Percentiles rank a stretch among this genome's conserved stretches.
Conservation (phyloP, 495 filamentous ascomycete genomes). For the Hypoxylon perforatum region DNA sequence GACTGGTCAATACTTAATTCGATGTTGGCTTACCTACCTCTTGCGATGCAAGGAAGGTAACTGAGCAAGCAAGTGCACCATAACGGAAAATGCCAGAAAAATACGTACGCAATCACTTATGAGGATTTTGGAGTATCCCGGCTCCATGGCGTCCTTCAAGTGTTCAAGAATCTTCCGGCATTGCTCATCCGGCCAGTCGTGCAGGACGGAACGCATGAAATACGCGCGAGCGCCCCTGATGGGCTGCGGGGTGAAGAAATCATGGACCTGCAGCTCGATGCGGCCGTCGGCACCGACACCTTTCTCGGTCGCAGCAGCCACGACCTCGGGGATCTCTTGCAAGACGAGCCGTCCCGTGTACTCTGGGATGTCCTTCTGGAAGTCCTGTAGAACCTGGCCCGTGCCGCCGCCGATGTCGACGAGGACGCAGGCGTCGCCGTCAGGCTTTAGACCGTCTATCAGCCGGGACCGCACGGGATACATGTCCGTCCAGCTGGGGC, state of each 20-base stretch:
- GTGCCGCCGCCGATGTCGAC: conserved; percentile 61
- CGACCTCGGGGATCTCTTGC: conserved; percentile 48
- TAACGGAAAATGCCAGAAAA: no score
- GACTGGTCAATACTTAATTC: no score
- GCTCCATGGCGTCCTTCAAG: conserved; percentile 55
- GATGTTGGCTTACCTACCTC: conserved; percentile 62
- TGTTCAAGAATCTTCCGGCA: conserved; percentile 50
- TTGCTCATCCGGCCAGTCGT: conserved; percentile 61
- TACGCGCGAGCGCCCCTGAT: conserved; percentile 52
- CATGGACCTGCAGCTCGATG: conserved; percentile 39
- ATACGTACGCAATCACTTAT: no score
- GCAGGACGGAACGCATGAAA: conserved; percentile 55
- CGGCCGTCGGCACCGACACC: conserved; percentile 9
- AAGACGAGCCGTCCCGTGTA: conserved; percentile 43
- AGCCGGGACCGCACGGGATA: conserved; percentile 46
- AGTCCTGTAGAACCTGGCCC: conserved; percentile 45
- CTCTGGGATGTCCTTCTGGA: conserved; percentile 7
- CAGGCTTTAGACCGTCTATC: conserved; percentile 15
- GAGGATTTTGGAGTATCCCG: conserved; percentile 60
- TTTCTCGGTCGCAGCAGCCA: conserved; percentile 36
- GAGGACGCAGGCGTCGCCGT: conserved; percentile 7
- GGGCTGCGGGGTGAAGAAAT: conserved; percentile 45
- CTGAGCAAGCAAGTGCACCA: no score
- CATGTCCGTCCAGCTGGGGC: conserved; percentile 35
- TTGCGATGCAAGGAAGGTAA: no score